Percentiles rank a stretch among this genome's conserved stretches.
These are phyloP conservation scores for Leishmania amazonensis DNA, from an alignment of 208 protist species.

Conservation along the genomic window DNA sequence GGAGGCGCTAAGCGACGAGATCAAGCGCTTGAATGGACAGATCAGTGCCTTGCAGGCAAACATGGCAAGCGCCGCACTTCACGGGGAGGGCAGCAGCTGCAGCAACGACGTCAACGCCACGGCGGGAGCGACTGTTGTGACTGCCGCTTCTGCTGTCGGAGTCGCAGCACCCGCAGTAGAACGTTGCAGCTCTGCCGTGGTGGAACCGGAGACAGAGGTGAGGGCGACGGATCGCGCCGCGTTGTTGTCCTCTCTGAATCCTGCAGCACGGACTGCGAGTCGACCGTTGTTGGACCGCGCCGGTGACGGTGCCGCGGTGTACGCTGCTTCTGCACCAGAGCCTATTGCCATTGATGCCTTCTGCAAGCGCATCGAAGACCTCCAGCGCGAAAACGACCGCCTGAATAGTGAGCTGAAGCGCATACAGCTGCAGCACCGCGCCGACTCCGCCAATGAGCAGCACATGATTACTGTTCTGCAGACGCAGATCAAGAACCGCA, in stretches of 20 bases:
- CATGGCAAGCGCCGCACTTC: constrained; percentile 1
- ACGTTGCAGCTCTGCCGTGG: not conserved
- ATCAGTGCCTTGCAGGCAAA: constrained; percentile 10
- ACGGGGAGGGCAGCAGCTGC: not conserved
- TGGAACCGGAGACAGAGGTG: constrained; percentile 1
- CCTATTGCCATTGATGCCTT: constrained; percentile 25
- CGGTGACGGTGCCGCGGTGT: not conserved
- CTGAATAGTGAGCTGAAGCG: constrained; percentile 48
- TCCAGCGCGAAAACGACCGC: constrained; percentile 53
- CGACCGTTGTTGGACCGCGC: not conserved
- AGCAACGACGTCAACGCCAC: not conserved
- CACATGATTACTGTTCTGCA: constrained; percentile 42
- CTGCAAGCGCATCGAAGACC: constrained; percentile 32
- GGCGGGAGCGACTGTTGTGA: not conserved
- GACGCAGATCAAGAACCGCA: constrained; percentile 39
- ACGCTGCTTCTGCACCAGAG: constrained; percentile 3
- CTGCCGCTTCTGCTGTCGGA: not conserved
- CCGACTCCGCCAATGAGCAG: constrained; percentile 41
- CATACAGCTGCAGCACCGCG: constrained; percentile 31
- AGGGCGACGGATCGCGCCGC: not conserved
- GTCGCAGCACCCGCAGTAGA: not conserved
- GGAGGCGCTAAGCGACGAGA: constrained; percentile 41
- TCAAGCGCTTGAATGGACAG: constrained; percentile 27
- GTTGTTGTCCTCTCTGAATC: not conserved
- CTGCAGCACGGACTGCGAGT: not conserved